Conservation (phyloP, 2,329 filamentous ascomycete genomes). For the Monosporascus sp. region DNA sequence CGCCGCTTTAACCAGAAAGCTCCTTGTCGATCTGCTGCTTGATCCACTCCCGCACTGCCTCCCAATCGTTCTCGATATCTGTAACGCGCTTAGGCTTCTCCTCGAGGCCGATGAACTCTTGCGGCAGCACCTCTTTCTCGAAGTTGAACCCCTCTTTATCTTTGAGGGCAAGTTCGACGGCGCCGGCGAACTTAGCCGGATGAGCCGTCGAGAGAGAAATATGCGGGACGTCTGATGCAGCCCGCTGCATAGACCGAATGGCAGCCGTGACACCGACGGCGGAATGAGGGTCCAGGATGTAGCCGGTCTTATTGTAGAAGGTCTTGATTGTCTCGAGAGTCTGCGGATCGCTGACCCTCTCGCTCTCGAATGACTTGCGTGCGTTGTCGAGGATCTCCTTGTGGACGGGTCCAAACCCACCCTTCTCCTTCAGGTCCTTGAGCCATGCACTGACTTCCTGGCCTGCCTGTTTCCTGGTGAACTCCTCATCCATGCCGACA, state of each 20-base stretch:
- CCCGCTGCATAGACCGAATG: slow-evolving; percentile 57
- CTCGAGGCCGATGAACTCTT: slow-evolving; percentile 76
- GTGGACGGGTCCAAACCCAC: slow-evolving; percentile 75
- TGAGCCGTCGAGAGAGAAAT: slow-evolving; percentile 90
- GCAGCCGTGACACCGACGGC: slow-evolving; percentile 81
- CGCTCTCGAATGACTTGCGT: slow-evolving; percentile 72
- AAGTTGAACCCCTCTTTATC: slow-evolving; percentile 71
- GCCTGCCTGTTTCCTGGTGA: slow-evolving; percentile 64
- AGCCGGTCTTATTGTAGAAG: slow-evolving; percentile 47
- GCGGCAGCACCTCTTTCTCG: slow-evolving; percentile 65
- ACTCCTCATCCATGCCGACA: slow-evolving; percentile 57
- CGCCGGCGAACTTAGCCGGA: slow-evolving; percentile 87
- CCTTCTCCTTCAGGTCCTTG: slow-evolving; percentile 69
- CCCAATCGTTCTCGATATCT: slow-evolving; percentile 64
- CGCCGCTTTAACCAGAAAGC: slow-evolving; percentile 25
- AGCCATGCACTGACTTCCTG: slow-evolving; percentile 77
- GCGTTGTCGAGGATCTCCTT: slow-evolving; percentile 66
- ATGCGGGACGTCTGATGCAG: slow-evolving; percentile 50
- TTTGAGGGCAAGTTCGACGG: slow-evolving; percentile 74
- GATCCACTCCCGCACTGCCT: slow-evolving; percentile 70
- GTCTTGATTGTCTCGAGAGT: slow-evolving; percentile 62
- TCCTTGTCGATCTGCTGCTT: slow-evolving; percentile 66
- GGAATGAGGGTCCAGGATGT: slow-evolving; percentile 89
- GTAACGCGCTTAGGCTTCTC: slow-evolving; percentile 69
- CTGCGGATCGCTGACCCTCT: slow-evolving; percentile 61